Evolutionary conservation across 1,139 yeast species (phyloP).

Genomic region (Suhomyces chickasaworum): DNA sequence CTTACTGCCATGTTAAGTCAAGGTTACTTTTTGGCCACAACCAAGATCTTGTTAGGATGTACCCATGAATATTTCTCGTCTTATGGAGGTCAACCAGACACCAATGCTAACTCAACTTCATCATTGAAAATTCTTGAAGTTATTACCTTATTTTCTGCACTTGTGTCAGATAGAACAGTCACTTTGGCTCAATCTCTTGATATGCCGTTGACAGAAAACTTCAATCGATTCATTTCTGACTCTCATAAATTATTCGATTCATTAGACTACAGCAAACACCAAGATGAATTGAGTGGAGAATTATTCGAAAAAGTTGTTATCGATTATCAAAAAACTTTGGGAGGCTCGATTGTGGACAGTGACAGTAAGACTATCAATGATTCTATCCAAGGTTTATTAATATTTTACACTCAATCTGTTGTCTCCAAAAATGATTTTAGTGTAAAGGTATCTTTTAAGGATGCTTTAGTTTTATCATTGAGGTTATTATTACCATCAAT

Average conservation of each 20-base stretch:
- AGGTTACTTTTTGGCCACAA: slow-evolving; percentile 43
- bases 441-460: slow-evolving; percentile 29
- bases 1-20: slow-evolving; percentile 47
- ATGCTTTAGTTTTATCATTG: slow-evolving; percentile 37
- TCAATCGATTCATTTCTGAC: slow-evolving; percentile 35
- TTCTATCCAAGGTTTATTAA: slow-evolving; percentile 34
- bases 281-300: slow-evolving; percentile 21
- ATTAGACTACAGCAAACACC: slow-evolving; percentile 21
- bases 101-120: not conserved
- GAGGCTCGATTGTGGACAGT: slow-evolving; percentile 28
- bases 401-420: slow-evolving; percentile 31
- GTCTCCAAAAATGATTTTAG: slow-evolving; percentile 20
- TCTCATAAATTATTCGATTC: slow-evolving; percentile 30
- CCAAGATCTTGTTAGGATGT: slow-evolving; percentile 24
- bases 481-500: slow-evolving; percentile 41
- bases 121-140: not conserved
- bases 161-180: slow-evolving; percentile 45
- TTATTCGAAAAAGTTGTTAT: slow-evolving; percentile 37
- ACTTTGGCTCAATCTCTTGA: slow-evolving; percentile 65
- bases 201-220: slow-evolving; percentile 49
- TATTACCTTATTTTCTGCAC: slow-evolving; percentile 4
- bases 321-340: slow-evolving; percentile 38
- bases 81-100: slow-evolving; percentile 17
- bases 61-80: slow-evolving; percentile 28
- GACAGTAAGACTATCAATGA: slow-evolving; percentile 31